A percentile compares a stretch with the other conserved stretches of the same genome.
These are phyloP conservation scores for Leucosporidium scottii DNA, from an alignment of 768 basidiomycete species.

Conservation along the genomic window DNA sequence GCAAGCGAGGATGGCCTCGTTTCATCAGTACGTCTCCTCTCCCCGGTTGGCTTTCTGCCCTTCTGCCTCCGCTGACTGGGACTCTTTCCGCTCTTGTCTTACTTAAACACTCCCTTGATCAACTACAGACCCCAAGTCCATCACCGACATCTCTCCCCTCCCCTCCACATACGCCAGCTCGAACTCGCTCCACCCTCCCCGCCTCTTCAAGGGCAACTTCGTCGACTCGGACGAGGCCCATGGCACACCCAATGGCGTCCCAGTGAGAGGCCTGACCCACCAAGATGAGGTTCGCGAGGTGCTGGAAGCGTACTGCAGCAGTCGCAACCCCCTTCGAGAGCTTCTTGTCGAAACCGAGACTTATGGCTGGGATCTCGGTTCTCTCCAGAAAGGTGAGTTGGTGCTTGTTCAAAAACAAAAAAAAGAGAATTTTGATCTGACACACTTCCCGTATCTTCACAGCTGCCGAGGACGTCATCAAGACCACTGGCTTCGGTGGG, in stretches of 20 bases:
- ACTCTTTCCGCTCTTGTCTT: neutral
- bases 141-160: neutral
- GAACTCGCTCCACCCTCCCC: neutral
- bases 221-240: neutral
- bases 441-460: no score
- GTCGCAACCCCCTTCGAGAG: neutral
- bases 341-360: neutral
- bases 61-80: neutral
- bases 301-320: neutral
- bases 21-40: constrained; percentile 2
- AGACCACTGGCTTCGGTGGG: neutral
- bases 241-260: neutral
- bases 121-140: neutral
- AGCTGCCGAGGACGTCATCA: neutral
- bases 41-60: neutral
- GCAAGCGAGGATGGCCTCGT: neutral
- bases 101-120: no score
- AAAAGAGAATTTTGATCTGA: neutral
- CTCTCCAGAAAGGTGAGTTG: neutral
- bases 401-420: no score
- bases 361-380: neutral
- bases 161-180: neutral
- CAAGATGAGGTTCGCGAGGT: neutral
- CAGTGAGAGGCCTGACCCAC: neutral
- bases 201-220: neutral